Conservation (phyloP, 805 yeast genomes). For the Kregervanrija delftensis region DNA sequence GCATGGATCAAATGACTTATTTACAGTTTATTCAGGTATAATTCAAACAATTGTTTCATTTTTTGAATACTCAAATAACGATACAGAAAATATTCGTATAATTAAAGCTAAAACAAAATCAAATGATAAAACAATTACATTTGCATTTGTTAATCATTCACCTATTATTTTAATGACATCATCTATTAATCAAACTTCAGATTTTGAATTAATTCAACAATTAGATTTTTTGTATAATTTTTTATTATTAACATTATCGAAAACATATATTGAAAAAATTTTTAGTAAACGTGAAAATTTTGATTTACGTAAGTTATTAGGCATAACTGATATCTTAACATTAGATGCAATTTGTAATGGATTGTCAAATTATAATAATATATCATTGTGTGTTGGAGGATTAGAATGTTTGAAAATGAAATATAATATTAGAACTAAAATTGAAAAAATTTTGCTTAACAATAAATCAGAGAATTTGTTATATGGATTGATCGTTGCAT, state of each 20-base stretch:
- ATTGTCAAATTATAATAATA: slow-evolving; percentile 43
- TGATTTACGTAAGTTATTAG: slow-evolving; percentile 70
- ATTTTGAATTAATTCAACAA: slow-evolving; percentile 50
- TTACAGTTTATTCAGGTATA: slow-evolving; percentile 69
- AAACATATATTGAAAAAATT: slow-evolving; percentile 63
- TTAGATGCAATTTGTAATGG: slow-evolving; percentile 56
- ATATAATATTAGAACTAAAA: slow-evolving; percentile 47
- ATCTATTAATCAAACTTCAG: slow-evolving; percentile 41
- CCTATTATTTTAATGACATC: slow-evolving; percentile 76
- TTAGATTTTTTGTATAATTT: slow-evolving; percentile 69
- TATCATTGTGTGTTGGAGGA: slow-evolving; percentile 58
- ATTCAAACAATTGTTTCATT: slow-evolving; percentile 73
- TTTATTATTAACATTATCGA: slow-evolving; percentile 75
- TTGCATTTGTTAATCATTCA: slow-evolving; percentile 52
- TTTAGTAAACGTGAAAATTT: slow-evolving; percentile 70
- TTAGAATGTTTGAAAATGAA: slow-evolving; percentile 57
- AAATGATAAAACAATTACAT: slow-evolving; percentile 30
- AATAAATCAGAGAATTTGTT: slow-evolving; percentile 48
- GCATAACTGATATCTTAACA: slow-evolving; percentile 67
- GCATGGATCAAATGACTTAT: slow-evolving; percentile 62
- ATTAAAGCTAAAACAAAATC: slow-evolving; percentile 39
- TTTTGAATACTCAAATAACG: slow-evolving; percentile 41
- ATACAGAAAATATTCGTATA: slow-evolving; percentile 34
- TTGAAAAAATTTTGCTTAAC: slow-evolving; percentile 49
- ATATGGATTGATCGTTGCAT: slow-evolving; percentile 67